Evolutionary conservation across 768 basidiomycete genomes (phyloP).

Genomic region (Candolleomyces aberdarensis): DNA sequence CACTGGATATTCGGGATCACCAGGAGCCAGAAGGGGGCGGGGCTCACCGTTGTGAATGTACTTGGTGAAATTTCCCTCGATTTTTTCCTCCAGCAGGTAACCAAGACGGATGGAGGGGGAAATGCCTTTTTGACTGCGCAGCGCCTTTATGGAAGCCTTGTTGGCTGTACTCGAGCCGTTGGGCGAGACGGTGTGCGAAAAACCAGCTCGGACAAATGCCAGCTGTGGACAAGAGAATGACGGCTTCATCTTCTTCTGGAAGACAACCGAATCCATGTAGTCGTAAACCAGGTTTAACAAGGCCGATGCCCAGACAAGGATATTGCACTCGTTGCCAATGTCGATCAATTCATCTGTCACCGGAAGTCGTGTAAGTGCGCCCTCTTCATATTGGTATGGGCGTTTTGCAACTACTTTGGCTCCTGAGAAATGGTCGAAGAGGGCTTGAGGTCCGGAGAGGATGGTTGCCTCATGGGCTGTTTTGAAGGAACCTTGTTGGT

Average conservation of each 20-base stretch:
- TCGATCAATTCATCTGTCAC: neutral
- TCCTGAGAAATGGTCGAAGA: neutral
- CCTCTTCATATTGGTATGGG: neutral
- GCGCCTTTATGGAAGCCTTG: too few relatives aligned
- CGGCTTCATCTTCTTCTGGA: too few relatives aligned
- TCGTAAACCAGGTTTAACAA: constrained; percentile 1
- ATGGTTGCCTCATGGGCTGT: neutral
- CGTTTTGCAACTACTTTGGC: neutral
- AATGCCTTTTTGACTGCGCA: neutral
- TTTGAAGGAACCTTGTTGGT: neutral
- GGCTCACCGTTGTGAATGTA: constrained; percentile 12
- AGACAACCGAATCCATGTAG: neutral
- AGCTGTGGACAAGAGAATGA: too few relatives aligned
- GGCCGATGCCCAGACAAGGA: constrained; percentile 3
- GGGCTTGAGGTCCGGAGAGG: neutral
- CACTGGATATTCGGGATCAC: neutral
- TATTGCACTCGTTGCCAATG: neutral
- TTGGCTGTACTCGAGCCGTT: too few relatives aligned
- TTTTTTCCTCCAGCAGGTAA: constrained; percentile 11
- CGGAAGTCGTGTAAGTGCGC: neutral
- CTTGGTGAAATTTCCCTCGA: constrained; percentile 10
- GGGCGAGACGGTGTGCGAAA: too few relatives aligned
- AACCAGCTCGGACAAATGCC: too few relatives aligned
- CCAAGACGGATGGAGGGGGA: neutral
- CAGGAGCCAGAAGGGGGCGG: neutral